Percentiles rank a stretch among this genome's conserved stretches.
Evolutionary conservation across 2,329 filamentous ascomycete species (phyloP).

Genomic region (Talaromyces sp.): DNA sequence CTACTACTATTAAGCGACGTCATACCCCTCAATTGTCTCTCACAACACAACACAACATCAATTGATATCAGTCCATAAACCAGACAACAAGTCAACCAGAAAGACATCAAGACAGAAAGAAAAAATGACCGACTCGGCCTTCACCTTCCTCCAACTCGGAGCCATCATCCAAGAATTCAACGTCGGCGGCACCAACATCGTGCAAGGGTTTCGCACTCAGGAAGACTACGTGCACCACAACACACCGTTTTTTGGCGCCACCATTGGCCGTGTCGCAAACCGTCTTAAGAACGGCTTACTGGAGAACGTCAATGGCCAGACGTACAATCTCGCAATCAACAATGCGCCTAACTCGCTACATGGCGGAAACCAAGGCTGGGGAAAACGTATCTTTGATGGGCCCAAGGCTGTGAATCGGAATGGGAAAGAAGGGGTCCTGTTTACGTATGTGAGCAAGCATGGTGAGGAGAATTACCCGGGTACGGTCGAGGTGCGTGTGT

Average conservation of each 20-base stretch:
- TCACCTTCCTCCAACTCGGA: constrained; percentile 41
- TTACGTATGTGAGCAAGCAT: constrained; percentile 63
- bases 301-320: constrained; percentile 61
- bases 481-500: constrained; percentile 68
- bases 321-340: constrained; percentile 65
- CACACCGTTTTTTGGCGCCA: constrained; percentile 80
- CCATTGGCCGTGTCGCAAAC: constrained; percentile 80
- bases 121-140: constrained; percentile 29
- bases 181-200: constrained; percentile 76
- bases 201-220: constrained; percentile 73
- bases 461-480: constrained; percentile 90
- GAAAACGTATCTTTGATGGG: constrained; percentile 69
- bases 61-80: not conserved
- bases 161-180: constrained; percentile 61
- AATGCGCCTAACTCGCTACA: constrained; percentile 69
- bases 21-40: not conserved
- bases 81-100: not conserved
- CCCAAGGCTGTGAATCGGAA: constrained; percentile 53
- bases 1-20: not conserved
- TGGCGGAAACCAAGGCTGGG: constrained; percentile 69
- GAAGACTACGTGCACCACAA: constrained; percentile 72
- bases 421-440: constrained; percentile 62
- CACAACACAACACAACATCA: too few relatives aligned
- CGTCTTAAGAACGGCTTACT: constrained; percentile 68
- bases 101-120: not conserved